These are phyloP conservation scores for Arachnomyces sp. DNA, from an alignment of 2,329 filamentous ascomycete genomes.

Conservation along the genomic window DNA sequence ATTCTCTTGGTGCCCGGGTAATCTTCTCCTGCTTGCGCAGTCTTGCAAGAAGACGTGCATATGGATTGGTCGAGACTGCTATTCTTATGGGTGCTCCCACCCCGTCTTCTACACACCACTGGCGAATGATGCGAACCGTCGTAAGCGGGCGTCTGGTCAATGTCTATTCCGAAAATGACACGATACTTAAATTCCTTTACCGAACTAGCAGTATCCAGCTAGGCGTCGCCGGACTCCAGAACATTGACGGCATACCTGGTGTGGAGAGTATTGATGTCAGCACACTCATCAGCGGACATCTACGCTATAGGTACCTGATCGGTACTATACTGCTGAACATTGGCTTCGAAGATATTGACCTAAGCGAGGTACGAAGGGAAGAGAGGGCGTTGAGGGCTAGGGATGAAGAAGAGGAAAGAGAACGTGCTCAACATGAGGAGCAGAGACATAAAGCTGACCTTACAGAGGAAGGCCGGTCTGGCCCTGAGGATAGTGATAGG, in stretches of 20 bases:
- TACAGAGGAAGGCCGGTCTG: neutral
- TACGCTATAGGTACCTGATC: slow-evolving; percentile 61
- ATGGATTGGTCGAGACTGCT: slow-evolving; percentile 75
- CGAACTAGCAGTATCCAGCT: slow-evolving; percentile 73
- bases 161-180: slow-evolving; percentile 80
- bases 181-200: slow-evolving; percentile 80
- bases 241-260: slow-evolving; percentile 47
- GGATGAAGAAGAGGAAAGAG: slow-evolving; percentile 32
- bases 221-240: slow-evolving; percentile 76
- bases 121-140: slow-evolving; percentile 68
- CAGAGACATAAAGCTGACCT: slow-evolving; percentile 18
- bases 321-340: slow-evolving; percentile 60
- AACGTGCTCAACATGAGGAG: slow-evolving; percentile 23
- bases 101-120: slow-evolving; percentile 63
- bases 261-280: slow-evolving; percentile 62
- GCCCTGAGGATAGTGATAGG: neutral
- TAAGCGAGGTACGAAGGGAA: slow-evolving; percentile 37
- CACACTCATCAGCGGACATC: slow-evolving; percentile 59
- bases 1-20: slow-evolving; percentile 71
- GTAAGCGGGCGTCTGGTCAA: slow-evolving; percentile 80
- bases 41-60: slow-evolving; percentile 69
- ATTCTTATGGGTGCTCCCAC: slow-evolving; percentile 76
- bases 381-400: slow-evolving; percentile 32
- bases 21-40: slow-evolving; percentile 75
- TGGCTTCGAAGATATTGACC: slow-evolving; percentile 60